Base-by-base conservation (phyloP, 2,329 filamentous ascomycete genomes). In the Claviceps sp. region DNA sequence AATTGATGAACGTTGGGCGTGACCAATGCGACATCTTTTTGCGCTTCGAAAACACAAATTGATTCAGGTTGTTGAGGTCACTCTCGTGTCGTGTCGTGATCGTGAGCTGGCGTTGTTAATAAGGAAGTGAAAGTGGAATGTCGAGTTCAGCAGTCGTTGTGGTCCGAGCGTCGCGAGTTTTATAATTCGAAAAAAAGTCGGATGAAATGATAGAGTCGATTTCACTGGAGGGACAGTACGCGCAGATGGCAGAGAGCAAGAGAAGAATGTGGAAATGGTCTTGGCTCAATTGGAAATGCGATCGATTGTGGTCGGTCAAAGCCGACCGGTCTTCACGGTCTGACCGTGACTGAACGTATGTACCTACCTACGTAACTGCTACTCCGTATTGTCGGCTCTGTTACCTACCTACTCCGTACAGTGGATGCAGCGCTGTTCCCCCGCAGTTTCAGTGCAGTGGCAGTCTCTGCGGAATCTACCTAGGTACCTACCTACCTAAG, bases 1-100 rank as follows among this genome's bases (percentile, higher is more conserved):
- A 78, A 65, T 90, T 88, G 74, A 91, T 90, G 56, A 91, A 70
- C 54, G 85, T 90, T 22, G 83, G 84, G 57, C 69, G 68, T 50
- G 64, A 65, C 58, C 61, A 64, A 57, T 70, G 68, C 60, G 68
- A 64, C 69, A 71, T 71, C 52, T 44, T 42, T 44, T 29, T 53
- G 29, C 44, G 39, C 17, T 23, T 36, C 29, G 3, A 22, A 48
- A 6, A 34, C 9, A 34, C 29, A 4, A 34, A 34, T 34, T 11
- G 29, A 34, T 34, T 34, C 4, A 11, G 11, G 29, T 11, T 29
- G 26, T 29, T 34, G 29, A 34, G 29, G 29, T 4, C 29, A 34
- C 29, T 34, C 29, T 34, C 29, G 29, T 34, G 9, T 34, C 29
- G 29, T 11, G 9, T 29, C 26, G 26, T 29, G 26, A 29, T 29